Evolutionary conservation across 1,139 yeast species (phyloP).

Genomic region (Candida neerlandica): DNA sequence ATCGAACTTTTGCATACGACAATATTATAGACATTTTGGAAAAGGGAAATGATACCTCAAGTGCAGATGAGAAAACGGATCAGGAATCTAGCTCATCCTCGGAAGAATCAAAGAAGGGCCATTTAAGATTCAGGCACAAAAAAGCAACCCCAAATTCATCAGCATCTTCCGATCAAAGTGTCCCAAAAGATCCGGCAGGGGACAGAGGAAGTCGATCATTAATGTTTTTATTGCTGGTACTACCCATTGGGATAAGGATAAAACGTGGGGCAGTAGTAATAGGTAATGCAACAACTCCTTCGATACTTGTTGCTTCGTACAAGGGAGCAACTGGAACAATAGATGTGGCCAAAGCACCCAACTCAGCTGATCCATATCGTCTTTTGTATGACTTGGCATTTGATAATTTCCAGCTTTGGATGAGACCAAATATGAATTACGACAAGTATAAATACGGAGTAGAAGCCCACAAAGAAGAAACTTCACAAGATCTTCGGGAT

Average conservation of each 20-base stretch:
- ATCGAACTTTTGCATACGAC: constrained; percentile 77
- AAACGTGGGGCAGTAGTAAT: constrained; percentile 72
- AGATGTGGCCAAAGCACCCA: constrained; percentile 57
- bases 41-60: constrained; percentile 16
- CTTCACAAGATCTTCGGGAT: neutral
- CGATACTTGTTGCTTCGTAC: constrained; percentile 66
- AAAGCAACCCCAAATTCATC: neutral
- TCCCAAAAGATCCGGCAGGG: neutral
- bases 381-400: constrained; percentile 44
- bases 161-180: neutral
- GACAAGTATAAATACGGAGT: constrained; percentile 21
- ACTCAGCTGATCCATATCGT: constrained; percentile 57
- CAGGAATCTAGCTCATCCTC: constrained; percentile 13
- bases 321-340: constrained; percentile 57
- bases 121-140: constrained; percentile 10
- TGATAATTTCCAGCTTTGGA: constrained; percentile 54
- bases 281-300: constrained; percentile 80
- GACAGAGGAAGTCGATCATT: constrained; percentile 8
- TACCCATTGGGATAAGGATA: constrained; percentile 63
- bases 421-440: constrained; percentile 71
- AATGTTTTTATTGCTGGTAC: constrained; percentile 36
- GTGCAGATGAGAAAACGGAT: constrained; percentile 13
- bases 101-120: constrained; percentile 12
- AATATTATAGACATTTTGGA: constrained; percentile 52
- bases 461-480: constrained; percentile 7